Base-by-base conservation (phyloP, 2,329 filamentous ascomycete genomes). In the Colletotrichum lini region DNA sequence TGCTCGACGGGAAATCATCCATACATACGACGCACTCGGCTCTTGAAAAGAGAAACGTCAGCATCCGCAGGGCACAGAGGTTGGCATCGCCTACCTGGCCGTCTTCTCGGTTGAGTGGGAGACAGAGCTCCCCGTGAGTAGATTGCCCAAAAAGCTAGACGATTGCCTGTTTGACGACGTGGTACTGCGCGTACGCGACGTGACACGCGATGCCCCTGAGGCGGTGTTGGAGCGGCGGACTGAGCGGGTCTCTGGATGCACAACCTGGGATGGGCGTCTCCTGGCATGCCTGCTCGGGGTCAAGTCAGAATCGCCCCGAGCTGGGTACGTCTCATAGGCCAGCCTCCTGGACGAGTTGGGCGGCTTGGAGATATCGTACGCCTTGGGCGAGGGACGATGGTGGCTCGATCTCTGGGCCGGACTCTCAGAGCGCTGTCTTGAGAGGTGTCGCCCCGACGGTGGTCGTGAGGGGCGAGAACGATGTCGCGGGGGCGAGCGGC, bases 21-120 rank as follows among this genome's bases (percentile, higher is more conserved):
- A 91, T 83, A 78, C 94, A 97, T 30, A 89, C 89, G 58, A 94
- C 83, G 76, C 94, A 97, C 76, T 92, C 88, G 54, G 92, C 87
- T 70, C 91, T 94, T 75, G 59, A 2, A 18, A 15, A 12, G 30
- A 13, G n/a, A 4, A 35, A 26, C 18, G 45, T 70, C 57, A 70
- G 68, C 65, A 44, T 50, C 60, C 15, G 56, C 58, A 75, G 50
- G 21, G 16, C 38, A 18, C 66, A 70, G 47, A 40, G 13, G 35
- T 30, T 45, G 13, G 30, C 38, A 38, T 52, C 38, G 13, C 79
- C 73, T 77, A 81, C 80, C 77, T 80, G 7, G 62, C 49, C n/a
- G 72, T 67, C 64, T 75, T 78, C 2, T 79, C 78, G 42, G 72
- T 64, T 12, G 75, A 74, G n/a, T 75, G 74, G 44, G 62, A 63